Evolutionary conservation across 2,329 filamentous ascomycete species (phyloP), one percentile per base, ranked within the genome.

Genomic region (Dryadomyces quercivorus): DNA sequence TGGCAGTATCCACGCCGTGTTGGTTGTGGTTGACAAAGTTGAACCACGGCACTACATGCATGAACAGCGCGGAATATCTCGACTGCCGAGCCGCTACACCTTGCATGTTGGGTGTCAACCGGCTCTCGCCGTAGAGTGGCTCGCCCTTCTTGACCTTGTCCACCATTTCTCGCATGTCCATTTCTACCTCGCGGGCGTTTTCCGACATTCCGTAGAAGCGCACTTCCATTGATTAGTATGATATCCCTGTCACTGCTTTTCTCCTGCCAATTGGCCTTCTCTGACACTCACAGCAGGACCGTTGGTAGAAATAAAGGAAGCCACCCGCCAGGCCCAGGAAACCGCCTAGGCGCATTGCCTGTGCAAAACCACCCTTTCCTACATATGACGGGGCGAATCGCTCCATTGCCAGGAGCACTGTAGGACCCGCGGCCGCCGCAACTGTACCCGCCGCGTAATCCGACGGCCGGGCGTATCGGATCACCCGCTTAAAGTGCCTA

Each of bases 111-210:
- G 91, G 84, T 56, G 85, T 86, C 63, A 96, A 72, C 53, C 74
- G 73, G 64, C 84, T 88, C 63, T 79, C 81, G 65, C 93, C 93
- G 71, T 98, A 98, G 50, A 97, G 75, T 40, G 93, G 79, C 75
- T 95, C 80, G 60, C 92, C 92, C 57, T 79, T 81, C 80, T 97
- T 98, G 68, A 97, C 91, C 73, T 92, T 94, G 69, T 84, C 81
- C 42, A 96, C 91, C 93, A 98, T 98, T 72, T 98, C 93, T 60
- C 82, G 81, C 91, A 97, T 97, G 68, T 98, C 93, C 85, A 95
- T 85, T 60, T 95, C 86, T 56, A 93, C 75, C 71, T 98, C 93
- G 63, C 93, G 84, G 54, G 84, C 74, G 73, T 98, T 98, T 72
- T 98, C 93, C 50, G 81, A 84, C 71, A 91, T 88, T 64, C 93